A percentile compares a stretch with the other conserved stretches of the same genome.
These are phyloP conservation scores for Colletotrichum sp. DNA, from an alignment of 2,329 filamentous ascomycete genomes.

Conservation along the genomic window DNA sequence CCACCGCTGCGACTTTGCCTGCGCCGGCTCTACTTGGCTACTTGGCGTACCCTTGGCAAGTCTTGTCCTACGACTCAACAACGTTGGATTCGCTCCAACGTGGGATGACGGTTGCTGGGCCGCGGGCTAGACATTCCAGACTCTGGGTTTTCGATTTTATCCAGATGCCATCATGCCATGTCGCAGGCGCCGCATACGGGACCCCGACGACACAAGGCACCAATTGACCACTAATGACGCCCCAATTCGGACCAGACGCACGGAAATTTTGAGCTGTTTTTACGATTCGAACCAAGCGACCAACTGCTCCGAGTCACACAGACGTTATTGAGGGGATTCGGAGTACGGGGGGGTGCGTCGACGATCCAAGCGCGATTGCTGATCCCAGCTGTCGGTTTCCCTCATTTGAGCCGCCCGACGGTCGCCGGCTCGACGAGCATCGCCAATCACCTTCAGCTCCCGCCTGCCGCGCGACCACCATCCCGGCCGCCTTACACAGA, in stretches of 20 bases:
- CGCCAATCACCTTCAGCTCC: neutral
- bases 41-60: conserved; percentile 16
- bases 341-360: neutral
- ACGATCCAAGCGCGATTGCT: conserved; percentile 17
- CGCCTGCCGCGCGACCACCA: neutral
- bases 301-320: neutral
- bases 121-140: conserved; percentile 1
- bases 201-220: neutral
- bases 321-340: neutral
- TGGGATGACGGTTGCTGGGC: conserved; percentile 6
- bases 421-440: neutral
- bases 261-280: neutral
- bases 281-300: neutral
- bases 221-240: conserved; percentile 1
- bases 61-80: conserved; percentile 19
- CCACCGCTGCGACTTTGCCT: conserved; percentile 13
- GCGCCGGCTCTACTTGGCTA: conserved; percentile 9
- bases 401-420: conserved; percentile 3
- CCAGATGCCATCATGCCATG: conserved; percentile 1
- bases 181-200: neutral
- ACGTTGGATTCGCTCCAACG: conserved; percentile 6
- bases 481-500: neutral
- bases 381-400: conserved; percentile 8
- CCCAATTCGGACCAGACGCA: neutral
- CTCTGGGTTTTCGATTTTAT: neutral